These are phyloP conservation scores for Magnolia changhungtana DNA, from an alignment of 164 flowering plant genomes.

Conservation along the genomic window DNA sequence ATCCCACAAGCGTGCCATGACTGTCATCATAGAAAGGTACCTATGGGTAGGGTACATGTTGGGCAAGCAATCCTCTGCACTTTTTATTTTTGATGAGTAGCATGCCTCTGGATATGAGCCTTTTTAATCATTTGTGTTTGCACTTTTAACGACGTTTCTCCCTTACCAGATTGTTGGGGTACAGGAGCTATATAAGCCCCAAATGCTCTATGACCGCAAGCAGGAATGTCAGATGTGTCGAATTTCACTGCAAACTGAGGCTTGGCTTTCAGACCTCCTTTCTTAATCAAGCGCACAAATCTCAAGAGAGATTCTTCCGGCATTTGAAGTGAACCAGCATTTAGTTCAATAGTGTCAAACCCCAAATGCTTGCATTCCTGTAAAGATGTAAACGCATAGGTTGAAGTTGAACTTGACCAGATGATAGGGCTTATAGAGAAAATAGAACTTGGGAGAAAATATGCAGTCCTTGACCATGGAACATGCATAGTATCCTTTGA, in stretches of 20 bases:
- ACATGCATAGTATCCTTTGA: too few relatives aligned
- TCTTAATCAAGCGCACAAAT: conserved; percentile 75
- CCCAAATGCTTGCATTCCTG: conserved; percentile 91
- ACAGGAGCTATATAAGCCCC: conserved; percentile 66
- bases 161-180: conserved; percentile 61
- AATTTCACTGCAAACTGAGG: conserved; percentile 75
- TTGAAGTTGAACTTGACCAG: background rate
- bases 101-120: too few relatives aligned
- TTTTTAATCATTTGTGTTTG: background rate
- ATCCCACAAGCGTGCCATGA: too few relatives aligned
- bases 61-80: too few relatives aligned
- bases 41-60: too few relatives aligned
- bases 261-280: conserved; percentile 71
- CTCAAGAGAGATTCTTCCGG: conserved; percentile 87
- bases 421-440: background rate
- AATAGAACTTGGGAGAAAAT: background rate
- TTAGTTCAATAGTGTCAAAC: conserved; percentile 83
- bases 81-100: too few relatives aligned
- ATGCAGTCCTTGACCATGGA: background rate
- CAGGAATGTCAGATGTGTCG: conserved; percentile 72
- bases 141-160: background rate
- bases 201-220: conserved; percentile 59
- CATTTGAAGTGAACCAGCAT: conserved; percentile 64
- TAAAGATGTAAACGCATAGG: conserved; percentile 1
- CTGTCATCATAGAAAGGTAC: too few relatives aligned